These are phyloP conservation scores for Dentipellis sp. DNA, from an alignment of 768 basidiomycete genomes.

Conservation along the genomic window DNA sequence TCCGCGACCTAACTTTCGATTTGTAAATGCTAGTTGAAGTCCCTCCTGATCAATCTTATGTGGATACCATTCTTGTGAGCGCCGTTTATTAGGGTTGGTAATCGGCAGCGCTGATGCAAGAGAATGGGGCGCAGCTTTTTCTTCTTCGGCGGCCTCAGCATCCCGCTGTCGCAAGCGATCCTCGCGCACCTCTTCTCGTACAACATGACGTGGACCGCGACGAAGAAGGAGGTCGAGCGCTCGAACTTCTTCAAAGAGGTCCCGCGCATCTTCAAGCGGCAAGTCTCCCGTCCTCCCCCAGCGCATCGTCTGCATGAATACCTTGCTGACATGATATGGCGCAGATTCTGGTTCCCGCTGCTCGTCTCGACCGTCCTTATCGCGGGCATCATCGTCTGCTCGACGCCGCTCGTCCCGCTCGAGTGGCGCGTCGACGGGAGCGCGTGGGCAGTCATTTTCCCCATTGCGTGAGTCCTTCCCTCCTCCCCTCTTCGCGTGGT, in stretches of 20 bases:
- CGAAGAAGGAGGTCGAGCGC: slow-evolving; percentile 77
- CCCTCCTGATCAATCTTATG: slow-evolving; percentile 23
- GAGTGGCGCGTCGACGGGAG: slow-evolving; percentile 55
- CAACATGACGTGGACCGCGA: slow-evolving; percentile 73
- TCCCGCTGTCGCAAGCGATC: slow-evolving; percentile 57
- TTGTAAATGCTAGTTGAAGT: slow-evolving; percentile 13
- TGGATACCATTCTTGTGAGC: slow-evolving; percentile 33
- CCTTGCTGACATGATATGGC: background rate
- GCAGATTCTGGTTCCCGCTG: slow-evolving; percentile 55
- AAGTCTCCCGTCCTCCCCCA: background rate
- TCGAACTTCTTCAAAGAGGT: slow-evolving; percentile 91
- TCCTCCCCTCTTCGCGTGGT: background rate
- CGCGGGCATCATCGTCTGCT: slow-evolving; percentile 48
- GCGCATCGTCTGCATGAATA: background rate
- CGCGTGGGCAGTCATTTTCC: slow-evolving; percentile 69
- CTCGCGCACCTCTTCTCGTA: slow-evolving; percentile 68
- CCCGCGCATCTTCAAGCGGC: slow-evolving; percentile 69
- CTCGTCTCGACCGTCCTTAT: slow-evolving; percentile 43
- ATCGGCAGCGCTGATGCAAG: background rate
- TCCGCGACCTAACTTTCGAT: background rate
- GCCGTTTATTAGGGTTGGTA: background rate
- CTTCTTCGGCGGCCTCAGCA: slow-evolving; percentile 69
- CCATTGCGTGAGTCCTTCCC: slow-evolving; percentile 45
- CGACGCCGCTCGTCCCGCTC: slow-evolving; percentile 42
- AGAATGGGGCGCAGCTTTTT: slow-evolving; percentile 44